Conservation (phyloP, 1,284 basidiomycete species). For the Lentinula novae-zelandiae region DNA sequence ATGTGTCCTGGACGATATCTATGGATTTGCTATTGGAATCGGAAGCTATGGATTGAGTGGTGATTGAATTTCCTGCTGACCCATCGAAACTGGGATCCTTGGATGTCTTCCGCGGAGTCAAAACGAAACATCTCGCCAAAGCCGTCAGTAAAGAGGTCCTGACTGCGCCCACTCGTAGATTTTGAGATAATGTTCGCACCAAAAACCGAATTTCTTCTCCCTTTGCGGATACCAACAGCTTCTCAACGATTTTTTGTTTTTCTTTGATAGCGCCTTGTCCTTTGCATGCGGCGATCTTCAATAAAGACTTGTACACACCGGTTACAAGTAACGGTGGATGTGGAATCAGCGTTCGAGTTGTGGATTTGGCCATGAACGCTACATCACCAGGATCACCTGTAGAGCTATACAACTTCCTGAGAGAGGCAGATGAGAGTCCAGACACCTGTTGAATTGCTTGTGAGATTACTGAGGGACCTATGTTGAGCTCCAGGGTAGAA, state of each 20-base stretch:
- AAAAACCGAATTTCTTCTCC: constrained; percentile 89
- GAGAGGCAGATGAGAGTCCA: constrained; percentile 63
- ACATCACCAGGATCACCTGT: constrained; percentile 82
- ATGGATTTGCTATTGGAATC: constrained; percentile 32
- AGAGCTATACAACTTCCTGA: constrained; percentile 64
- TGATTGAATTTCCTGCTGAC: constrained; percentile 33
- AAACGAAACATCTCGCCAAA: constrained; percentile 51
- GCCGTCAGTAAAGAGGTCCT: constrained; percentile 80
- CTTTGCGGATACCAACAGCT: constrained; percentile 76
- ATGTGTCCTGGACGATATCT: constrained; percentile 41
- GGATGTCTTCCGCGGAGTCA: constrained; percentile 36
- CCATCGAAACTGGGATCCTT: constrained; percentile 32
- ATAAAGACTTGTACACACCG: constrained; percentile 61
- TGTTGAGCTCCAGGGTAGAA: constrained; percentile 69
- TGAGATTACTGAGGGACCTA: constrained; percentile 75
- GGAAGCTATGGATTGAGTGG: constrained; percentile 30
- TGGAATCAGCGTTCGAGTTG: constrained; percentile 71
- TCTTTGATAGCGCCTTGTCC: constrained; percentile 73
- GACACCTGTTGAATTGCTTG: constrained; percentile 83
- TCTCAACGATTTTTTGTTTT: constrained; percentile 80
- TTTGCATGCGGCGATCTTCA: constrained; percentile 63
- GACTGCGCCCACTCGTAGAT: constrained; percentile 87
- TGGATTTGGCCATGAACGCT: constrained; percentile 80
- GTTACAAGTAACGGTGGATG: constrained; percentile 67
- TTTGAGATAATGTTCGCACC: constrained; percentile 77